phyloP scores from a whole-genome alignment of 176 grass and related monocot genomes.

The Eragrostis curvula region DNA sequence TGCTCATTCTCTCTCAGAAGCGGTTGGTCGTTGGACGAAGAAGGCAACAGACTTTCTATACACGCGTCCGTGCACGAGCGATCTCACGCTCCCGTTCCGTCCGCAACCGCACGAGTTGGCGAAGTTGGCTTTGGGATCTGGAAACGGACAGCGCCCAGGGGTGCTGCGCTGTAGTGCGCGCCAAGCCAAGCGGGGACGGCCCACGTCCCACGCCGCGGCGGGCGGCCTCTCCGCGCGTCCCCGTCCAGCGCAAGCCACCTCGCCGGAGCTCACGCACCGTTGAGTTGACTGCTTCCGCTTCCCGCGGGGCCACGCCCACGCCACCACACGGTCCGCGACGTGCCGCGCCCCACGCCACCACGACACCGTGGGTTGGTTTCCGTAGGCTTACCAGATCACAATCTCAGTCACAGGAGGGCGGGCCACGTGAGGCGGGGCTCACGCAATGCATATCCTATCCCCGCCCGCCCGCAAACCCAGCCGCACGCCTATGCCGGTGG shows the following conservation, averaged over 20 bases:
- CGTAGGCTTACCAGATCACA: background rate
- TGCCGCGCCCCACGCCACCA: no score
- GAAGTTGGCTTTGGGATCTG: background rate
- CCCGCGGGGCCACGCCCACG: slow-evolving; percentile 23
- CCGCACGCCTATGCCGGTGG: background rate
- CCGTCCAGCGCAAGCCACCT: background rate
- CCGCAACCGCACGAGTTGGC: background rate
- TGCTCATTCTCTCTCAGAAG: background rate
- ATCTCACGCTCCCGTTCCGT: background rate
- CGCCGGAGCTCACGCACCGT: background rate
- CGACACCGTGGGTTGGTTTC: background rate
- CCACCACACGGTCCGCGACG: background rate
- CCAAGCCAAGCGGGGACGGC: background rate
- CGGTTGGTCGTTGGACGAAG: background rate
- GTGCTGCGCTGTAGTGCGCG: background rate
- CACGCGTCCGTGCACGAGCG: background rate
- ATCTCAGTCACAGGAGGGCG: no score
- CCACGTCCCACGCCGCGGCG: background rate
- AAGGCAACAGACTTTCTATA: background rate
- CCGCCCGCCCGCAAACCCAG: background rate
- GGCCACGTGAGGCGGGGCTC: slow-evolving; percentile 10
- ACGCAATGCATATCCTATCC: background rate
- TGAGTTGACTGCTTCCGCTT: background rate
- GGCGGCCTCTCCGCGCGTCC: background rate
- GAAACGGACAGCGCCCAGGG: background rate